A percentile compares a stretch with the other conserved stretches of the same genome.
phyloP scores from a whole-genome alignment of 2,329 filamentous ascomycete genomes.

The Tolypocladium inflatum region DNA sequence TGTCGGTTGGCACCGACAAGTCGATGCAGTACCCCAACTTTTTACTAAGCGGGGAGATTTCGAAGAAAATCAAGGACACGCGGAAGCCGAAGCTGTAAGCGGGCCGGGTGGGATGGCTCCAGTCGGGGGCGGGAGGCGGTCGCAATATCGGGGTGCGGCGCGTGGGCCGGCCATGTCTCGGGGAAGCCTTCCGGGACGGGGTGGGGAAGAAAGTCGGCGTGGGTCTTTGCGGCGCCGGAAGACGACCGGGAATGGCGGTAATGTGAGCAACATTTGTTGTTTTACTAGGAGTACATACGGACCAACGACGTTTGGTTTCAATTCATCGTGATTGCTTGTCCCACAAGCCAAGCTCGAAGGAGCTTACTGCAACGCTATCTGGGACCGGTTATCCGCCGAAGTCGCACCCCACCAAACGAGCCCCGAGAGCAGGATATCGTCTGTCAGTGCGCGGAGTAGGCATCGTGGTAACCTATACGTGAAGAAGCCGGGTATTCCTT shows the following conservation, averaged over 20 bases:
- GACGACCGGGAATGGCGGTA: neutral
- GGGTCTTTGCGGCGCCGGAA: neutral
- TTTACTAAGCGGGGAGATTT: conserved; percentile 23
- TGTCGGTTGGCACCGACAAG: conserved; percentile 35
- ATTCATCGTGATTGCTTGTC: neutral
- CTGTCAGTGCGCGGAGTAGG: neutral
- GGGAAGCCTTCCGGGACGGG: neutral
- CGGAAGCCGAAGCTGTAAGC: conserved; percentile 32
- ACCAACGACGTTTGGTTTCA: neutral
- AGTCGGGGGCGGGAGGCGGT: neutral
- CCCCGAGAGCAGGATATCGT: neutral
- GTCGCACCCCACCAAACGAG: neutral
- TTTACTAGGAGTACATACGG: too few relatives aligned
- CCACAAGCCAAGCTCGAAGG: neutral
- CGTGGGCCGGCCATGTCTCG: neutral
- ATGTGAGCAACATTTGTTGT: neutral
- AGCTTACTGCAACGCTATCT: neutral
- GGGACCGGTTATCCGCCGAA: neutral
- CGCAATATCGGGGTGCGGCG: neutral
- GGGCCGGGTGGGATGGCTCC: neutral
- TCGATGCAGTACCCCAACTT: conserved; percentile 45
- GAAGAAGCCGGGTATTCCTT: neutral
- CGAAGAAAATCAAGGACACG: conserved; percentile 21
- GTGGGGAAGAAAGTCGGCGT: neutral
- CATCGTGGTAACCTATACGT: neutral